A percentile compares a stretch with the other conserved stretches of the same genome.
These are phyloP conservation scores for Halenospora varia DNA, from an alignment of 495 filamentous ascomycete species.

Conservation along the genomic window DNA sequence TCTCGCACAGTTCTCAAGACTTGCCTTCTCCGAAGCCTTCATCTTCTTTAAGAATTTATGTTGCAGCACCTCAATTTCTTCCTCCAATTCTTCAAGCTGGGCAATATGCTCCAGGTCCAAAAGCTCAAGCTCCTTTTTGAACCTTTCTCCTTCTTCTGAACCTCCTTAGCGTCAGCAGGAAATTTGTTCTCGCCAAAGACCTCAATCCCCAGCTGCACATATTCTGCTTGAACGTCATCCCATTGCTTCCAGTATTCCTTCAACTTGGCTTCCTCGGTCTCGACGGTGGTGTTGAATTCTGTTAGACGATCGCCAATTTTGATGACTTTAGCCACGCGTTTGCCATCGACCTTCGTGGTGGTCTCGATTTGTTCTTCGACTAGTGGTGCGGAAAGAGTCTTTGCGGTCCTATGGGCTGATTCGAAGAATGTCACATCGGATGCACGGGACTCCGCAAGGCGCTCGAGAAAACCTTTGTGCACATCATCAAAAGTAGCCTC, in stretches of 20 bases:
- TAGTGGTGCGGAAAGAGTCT: constrained; percentile 6
- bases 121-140: constrained; percentile 14
- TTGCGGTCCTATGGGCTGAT: constrained; percentile 10
- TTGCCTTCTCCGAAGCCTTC: constrained; percentile 25
- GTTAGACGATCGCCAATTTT: constrained; percentile 17
- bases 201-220: constrained; percentile 16
- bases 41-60: constrained; percentile 22
- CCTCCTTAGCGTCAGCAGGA: background rate
- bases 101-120: constrained; percentile 11
- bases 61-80: constrained; percentile 21
- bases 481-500: constrained; percentile 20
- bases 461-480: constrained; percentile 13
- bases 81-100: constrained; percentile 14
- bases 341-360: background rate
- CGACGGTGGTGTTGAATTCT: constrained; percentile 17
- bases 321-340: constrained; percentile 7
- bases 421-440: constrained; percentile 21
- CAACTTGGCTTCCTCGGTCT: constrained; percentile 21
- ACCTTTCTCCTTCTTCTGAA: background rate
- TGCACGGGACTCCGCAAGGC: constrained; percentile 5
- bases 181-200: constrained; percentile 11
- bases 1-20: background rate
- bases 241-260: constrained; percentile 19
- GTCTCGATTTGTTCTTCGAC: constrained; percentile 16
- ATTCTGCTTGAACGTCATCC: constrained; percentile 20